A percentile compares a stretch with the other conserved stretches of the same genome.
Conservation (phyloP, 805 yeast species). For the Candida krabiensis region DNA sequence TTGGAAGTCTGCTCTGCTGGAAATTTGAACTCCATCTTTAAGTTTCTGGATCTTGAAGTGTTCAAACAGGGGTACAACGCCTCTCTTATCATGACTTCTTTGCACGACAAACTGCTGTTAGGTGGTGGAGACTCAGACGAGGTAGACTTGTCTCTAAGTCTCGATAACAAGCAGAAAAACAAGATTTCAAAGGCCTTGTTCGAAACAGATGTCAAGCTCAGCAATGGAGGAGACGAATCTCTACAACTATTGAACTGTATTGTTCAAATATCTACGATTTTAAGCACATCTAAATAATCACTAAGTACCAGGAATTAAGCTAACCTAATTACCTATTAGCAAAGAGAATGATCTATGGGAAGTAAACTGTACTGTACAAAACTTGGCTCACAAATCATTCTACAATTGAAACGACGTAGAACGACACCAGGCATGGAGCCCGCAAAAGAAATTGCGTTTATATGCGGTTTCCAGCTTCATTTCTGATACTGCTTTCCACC, state of each 20-base stretch:
- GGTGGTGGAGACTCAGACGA: slow-evolving; percentile 29
- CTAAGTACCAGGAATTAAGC: slow-evolving; percentile 7
- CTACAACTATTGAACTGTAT: slow-evolving; percentile 72
- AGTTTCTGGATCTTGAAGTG: slow-evolving; percentile 27
- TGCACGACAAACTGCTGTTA: slow-evolving; percentile 34
- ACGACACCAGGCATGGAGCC: too few species aligned
- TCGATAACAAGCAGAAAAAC: slow-evolving; percentile 65
- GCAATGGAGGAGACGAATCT: slow-evolving; percentile 88
- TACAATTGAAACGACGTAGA: too few species aligned
- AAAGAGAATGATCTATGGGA: too few species aligned
- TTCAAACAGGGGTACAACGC: slow-evolving; percentile 35
- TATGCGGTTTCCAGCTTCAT: too few species aligned
- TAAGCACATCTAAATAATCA: too few species aligned
- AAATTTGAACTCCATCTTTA: slow-evolving; percentile 25
- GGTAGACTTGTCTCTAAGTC: slow-evolving; percentile 44
- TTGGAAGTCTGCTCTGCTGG: slow-evolving; percentile 19
- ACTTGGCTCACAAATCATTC: too few species aligned
- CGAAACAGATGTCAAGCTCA: slow-evolving; percentile 69
- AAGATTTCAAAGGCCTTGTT: slow-evolving; percentile 63
- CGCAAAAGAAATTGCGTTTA: too few species aligned
- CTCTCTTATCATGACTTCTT: slow-evolving; percentile 27
- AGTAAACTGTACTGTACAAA: too few species aligned
- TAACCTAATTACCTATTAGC: too few species aligned
- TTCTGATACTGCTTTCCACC: neutral
- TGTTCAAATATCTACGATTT: slow-evolving; percentile 46